Percentiles rank a stretch among this genome's conserved stretches.
These are phyloP conservation scores for Pisolithus microcarpus DNA, from an alignment of 768 basidiomycete genomes.

Conservation along the genomic window DNA sequence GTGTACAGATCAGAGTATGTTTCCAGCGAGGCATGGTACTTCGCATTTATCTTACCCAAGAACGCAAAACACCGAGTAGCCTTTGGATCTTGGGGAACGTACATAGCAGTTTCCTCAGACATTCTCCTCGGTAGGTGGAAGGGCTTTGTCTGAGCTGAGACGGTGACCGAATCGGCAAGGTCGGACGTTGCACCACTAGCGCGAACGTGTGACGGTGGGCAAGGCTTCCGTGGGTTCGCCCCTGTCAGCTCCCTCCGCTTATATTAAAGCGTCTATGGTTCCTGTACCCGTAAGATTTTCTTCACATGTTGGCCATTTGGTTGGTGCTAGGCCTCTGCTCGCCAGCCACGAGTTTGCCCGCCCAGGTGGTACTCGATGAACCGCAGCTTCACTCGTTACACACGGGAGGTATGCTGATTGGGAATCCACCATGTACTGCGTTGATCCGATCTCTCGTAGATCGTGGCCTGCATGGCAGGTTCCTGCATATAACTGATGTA, in stretches of 20 bases:
- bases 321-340: slow-evolving; percentile 3
- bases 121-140: not conserved
- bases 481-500: slow-evolving; percentile 78
- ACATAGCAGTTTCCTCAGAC: slow-evolving; percentile 30
- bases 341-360: slow-evolving; percentile 27
- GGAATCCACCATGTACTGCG: not conserved
- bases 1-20: slow-evolving; percentile 59
- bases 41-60: slow-evolving; percentile 43
- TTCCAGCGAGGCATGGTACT: slow-evolving; percentile 35
- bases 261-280: not conserved
- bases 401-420: slow-evolving; percentile 22
- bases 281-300: not conserved
- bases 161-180: not conserved
- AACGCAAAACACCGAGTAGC: slow-evolving; percentile 44
- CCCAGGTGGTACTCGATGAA: slow-evolving; percentile 34
- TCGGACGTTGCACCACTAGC: not conserved
- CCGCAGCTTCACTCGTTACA: slow-evolving; percentile 8
- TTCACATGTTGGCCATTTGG: not conserved
- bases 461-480: slow-evolving; percentile 59
- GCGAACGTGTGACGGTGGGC: not conserved
- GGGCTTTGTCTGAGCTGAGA: not conserved
- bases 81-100: slow-evolving; percentile 35
- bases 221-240: too few relatives aligned
- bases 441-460: slow-evolving; percentile 20
- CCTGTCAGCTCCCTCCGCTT: not conserved